These are phyloP conservation scores for Mollisiaceae sp. DNA, from an alignment of 2,329 filamentous ascomycete genomes.

Conservation along the genomic window DNA sequence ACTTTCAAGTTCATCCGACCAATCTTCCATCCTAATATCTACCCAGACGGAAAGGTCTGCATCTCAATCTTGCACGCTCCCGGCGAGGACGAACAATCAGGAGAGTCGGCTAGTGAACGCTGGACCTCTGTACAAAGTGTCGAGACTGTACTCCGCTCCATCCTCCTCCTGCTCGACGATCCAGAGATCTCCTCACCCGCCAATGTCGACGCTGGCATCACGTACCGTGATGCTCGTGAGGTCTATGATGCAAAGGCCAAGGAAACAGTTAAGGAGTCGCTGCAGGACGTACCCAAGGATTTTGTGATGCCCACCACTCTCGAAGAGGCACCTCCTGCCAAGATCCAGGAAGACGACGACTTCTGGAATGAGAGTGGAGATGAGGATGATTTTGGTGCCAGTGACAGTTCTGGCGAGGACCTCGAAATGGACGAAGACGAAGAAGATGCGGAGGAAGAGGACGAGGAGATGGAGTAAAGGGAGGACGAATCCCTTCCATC, in stretches of 20 bases:
- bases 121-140: constrained; percentile 95
- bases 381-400: constrained; percentile 79
- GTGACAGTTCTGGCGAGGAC: constrained; percentile 66
- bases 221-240: constrained; percentile 75
- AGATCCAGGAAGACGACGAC: constrained; percentile 74
- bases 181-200: constrained; percentile 92
- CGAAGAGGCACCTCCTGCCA: constrained; percentile 63
- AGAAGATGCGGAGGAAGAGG: constrained; percentile 56
- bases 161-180: constrained; percentile 89
- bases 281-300: constrained; percentile 77
- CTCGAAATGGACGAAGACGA: constrained; percentile 58
- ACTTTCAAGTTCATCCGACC: constrained; percentile 83
- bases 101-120: constrained; percentile 85
- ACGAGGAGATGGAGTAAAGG: constrained; percentile 36
- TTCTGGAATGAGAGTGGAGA: constrained; percentile 82
- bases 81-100: constrained; percentile 91
- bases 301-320: constrained; percentile 83
- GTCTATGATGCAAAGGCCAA: constrained; percentile 73
- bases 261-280: constrained; percentile 73
- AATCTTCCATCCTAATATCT: constrained; percentile 93
- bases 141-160: constrained; percentile 91
- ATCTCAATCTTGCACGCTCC: constrained; percentile 95
- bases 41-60: constrained; percentile 86
- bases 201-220: constrained; percentile 90
- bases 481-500: constrained; percentile 15